Percentiles rank a stretch among this genome's conserved stretches.
phyloP scores from a whole-genome alignment of 2,329 filamentous ascomycete genomes.

The Dothiorella sarmentorum region DNA sequence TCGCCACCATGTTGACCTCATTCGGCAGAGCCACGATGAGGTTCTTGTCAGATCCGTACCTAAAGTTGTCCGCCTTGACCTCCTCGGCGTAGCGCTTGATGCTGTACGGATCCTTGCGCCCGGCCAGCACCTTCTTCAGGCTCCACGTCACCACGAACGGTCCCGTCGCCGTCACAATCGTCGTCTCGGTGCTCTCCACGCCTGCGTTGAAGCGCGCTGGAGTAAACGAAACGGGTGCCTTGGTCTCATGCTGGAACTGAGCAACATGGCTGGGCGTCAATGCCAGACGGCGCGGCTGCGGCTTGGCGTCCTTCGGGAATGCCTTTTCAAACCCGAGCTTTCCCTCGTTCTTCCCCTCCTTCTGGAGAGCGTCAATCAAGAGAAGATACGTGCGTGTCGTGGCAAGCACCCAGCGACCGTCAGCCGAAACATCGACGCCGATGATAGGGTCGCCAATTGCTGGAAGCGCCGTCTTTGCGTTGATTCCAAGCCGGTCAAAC shows the following conservation, averaged over 20 bases:
- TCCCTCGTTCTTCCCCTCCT: slow-evolving; percentile 91
- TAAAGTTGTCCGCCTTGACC: slow-evolving; percentile 98
- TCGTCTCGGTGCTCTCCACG: slow-evolving; percentile 75
- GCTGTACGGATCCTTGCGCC: slow-evolving; percentile 82
- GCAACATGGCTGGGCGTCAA: slow-evolving; percentile 90
- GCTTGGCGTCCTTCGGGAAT: slow-evolving; percentile 89
- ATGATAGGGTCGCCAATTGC: slow-evolving; percentile 93
- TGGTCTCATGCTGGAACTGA: slow-evolving; percentile 96
- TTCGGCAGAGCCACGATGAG: slow-evolving; percentile 96
- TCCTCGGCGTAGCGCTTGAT: slow-evolving; percentile 96
- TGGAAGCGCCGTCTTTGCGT: slow-evolving; percentile 95
- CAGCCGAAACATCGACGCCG: slow-evolving; percentile 89
- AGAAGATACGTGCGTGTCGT: slow-evolving; percentile 94
- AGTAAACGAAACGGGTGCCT: slow-evolving; percentile 80
- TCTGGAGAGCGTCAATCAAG: slow-evolving; percentile 86
- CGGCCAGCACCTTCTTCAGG: slow-evolving; percentile 80
- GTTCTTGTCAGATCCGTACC: slow-evolving; percentile 94
- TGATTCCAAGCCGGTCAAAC: slow-evolving; percentile 93
- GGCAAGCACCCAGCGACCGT: slow-evolving; percentile 91
- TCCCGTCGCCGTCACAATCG: slow-evolving; percentile 93
- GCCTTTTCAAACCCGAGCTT: slow-evolving; percentile 96
- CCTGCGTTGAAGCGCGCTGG: slow-evolving; percentile 92
- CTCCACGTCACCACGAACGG: slow-evolving; percentile 98
- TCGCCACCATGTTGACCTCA: slow-evolving; percentile 96
- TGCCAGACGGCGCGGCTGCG: slow-evolving; percentile 83